Evolutionary conservation across 257 asterid genomes (phyloP).

Genomic region (Cordia subcordata): DNA sequence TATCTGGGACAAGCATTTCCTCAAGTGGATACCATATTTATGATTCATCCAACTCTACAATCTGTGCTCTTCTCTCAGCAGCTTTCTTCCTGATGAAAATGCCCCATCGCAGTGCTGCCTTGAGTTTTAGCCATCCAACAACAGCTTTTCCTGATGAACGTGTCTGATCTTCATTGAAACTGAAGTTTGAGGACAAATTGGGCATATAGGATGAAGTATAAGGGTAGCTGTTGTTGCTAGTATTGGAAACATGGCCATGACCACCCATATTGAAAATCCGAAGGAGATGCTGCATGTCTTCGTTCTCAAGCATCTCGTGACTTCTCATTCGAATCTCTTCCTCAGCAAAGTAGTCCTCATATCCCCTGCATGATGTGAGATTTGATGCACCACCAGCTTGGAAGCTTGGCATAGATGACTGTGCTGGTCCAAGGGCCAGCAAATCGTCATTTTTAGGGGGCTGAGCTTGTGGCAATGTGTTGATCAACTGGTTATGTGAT

Average conservation of each 20-base stretch:
- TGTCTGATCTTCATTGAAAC: constrained; percentile 48
- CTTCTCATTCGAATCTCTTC: constrained; percentile 86
- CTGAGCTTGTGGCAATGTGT: constrained; percentile 46
- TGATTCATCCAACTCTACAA: constrained; percentile 71
- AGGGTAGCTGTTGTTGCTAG: constrained; percentile 40
- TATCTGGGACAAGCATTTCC: not conserved
- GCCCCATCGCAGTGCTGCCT: constrained; percentile 98
- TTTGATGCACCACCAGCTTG: constrained; percentile 47
- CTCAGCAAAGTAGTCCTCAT: constrained; percentile 56
- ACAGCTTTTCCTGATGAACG: constrained; percentile 97
- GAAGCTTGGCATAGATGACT: constrained; percentile 44
- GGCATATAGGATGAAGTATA: constrained; percentile 51
- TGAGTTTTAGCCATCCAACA: constrained; percentile 95
- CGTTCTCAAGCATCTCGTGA: constrained; percentile 90
- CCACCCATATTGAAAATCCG: constrained; percentile 70
- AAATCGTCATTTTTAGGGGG: constrained; percentile 38
- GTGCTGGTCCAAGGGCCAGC: constrained; percentile 65
- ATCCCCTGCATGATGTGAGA: constrained; percentile 44
- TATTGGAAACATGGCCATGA: constrained; percentile 37
- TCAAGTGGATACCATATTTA: constrained; percentile 12
- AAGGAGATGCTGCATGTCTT: constrained; percentile 91
- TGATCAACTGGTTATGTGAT: constrained; percentile 40
- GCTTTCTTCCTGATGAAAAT: constrained; percentile 89
- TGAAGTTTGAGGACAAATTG: constrained; percentile 40
- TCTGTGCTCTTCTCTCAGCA: constrained; percentile 91